Evolutionary conservation across 441 rosid genomes (phyloP), one percentile per base, ranked within the genome.

Genomic region (Adansonia madagascariensis): DNA sequence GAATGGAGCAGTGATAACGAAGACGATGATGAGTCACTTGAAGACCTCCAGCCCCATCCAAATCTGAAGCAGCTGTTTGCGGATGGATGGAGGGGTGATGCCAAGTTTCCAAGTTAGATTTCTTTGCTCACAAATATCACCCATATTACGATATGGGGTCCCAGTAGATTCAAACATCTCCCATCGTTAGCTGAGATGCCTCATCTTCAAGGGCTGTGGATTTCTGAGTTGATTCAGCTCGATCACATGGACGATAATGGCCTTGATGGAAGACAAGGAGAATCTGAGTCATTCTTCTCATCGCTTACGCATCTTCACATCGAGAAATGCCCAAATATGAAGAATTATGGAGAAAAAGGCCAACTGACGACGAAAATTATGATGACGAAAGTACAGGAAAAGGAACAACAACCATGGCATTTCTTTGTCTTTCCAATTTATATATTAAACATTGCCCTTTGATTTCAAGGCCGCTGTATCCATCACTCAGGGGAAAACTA

Each of bases 361-460:
- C 35, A 1, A 61, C 11, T 0, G 17, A 5, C 27, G 65, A 39
- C 39, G 20, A 35, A 6, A 8, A 39, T 9, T 2, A n/a, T 18
- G 8, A 64, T 8, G 49, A 12, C 0, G 27, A 18, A 0, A 7
- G 31, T 0, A 22, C 63, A 20, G 63, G 2, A 8, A 59, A 9
- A 22, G 24, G 6, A 64, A 8, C 49, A 64, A 7, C 49, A 41
- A 64, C 22, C 11, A 39, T 15, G 11, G 10, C 47, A 64, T 39
- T 64, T 64, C 69, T 47, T 64, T n/a, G 69, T 64, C 69, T 64
- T n/a, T 64, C 49, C 22, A 0, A 0, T 39, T 64, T 64, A 64
- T 0, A 0, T 2, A 39, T 64, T 2, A 0, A 39, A 15, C 12
- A 35, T 64, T 64, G 47, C 44, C 69, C 69, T 39, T n/a, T 64